A percentile compares a stretch with the other conserved stretches of the same genome.
Evolutionary conservation across 805 yeast species (phyloP).

Genomic region (Ogataea parapolymorpha): DNA sequence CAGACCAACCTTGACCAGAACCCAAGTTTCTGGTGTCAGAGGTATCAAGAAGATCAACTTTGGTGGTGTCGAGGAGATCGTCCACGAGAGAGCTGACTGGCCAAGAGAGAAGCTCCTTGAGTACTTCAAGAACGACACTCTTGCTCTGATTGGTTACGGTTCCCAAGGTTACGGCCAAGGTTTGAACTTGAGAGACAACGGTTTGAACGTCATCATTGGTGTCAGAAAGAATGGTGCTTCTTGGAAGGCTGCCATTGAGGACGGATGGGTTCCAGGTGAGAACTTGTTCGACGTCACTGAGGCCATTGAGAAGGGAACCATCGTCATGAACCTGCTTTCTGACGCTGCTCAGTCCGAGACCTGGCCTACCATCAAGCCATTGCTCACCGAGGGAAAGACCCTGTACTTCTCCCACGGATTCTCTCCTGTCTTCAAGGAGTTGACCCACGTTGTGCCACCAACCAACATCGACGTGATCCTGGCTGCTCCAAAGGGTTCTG

Average conservation of each 20-base stretch:
- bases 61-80: slow-evolving; percentile 92
- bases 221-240: slow-evolving; percentile 98
- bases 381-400: slow-evolving; percentile 95
- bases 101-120: slow-evolving; percentile 94
- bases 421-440: slow-evolving; percentile 98
- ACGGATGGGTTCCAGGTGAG: slow-evolving; percentile 99
- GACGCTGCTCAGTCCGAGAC: slow-evolving; percentile 99
- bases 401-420: slow-evolving; percentile 99
- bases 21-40: slow-evolving; percentile 60
- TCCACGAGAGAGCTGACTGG: slow-evolving; percentile 99
- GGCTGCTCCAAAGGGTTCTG: slow-evolving; percentile 99
- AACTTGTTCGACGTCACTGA: slow-evolving; percentile 92
- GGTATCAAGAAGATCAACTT: slow-evolving; percentile 96
- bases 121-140: slow-evolving; percentile 96
- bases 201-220: slow-evolving; percentile 96
- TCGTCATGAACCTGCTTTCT: slow-evolving; percentile 94
- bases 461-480: slow-evolving; percentile 91
- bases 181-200: slow-evolving; percentile 98
- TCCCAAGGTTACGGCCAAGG: slow-evolving; percentile 99
- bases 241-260: slow-evolving; percentile 99
- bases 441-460: slow-evolving; percentile 96
- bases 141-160: slow-evolving; percentile 98
- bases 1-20: slow-evolving; percentile 42
- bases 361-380: slow-evolving; percentile 83
- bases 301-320: slow-evolving; percentile 90